Conservation (phyloP, 306 rosid genomes). For the Medicago ruthenica region DNA sequence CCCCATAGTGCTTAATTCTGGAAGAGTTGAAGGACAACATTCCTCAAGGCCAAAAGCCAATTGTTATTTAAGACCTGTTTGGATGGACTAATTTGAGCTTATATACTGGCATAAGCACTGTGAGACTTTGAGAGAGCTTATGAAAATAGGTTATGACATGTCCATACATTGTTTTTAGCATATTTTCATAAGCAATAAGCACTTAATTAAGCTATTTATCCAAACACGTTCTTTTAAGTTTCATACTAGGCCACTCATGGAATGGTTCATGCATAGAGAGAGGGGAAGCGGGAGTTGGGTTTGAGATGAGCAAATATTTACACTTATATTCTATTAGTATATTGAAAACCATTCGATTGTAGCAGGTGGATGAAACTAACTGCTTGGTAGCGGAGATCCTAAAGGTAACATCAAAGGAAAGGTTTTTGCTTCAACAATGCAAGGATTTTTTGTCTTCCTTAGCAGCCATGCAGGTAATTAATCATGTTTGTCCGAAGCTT, state of each 20-base stretch:
- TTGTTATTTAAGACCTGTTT: too few species aligned
- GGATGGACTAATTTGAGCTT: too few species aligned
- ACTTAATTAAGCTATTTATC: neutral
- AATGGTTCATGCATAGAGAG: neutral
- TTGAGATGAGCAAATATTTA: conserved; percentile 13
- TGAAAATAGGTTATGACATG: too few species aligned
- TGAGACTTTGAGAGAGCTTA: too few species aligned
- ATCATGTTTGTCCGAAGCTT: conserved; percentile 18
- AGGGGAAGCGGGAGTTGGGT: too few species aligned
- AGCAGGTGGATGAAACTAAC: conserved; percentile 84
- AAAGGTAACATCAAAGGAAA: conserved; percentile 80
- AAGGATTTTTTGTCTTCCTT: conserved; percentile 76
- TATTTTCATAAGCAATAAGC: too few species aligned
- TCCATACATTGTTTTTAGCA: too few species aligned
- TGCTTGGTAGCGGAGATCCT: conserved; percentile 78
- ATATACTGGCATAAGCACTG: too few species aligned
- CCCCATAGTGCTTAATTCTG: too few species aligned
- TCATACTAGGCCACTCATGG: conserved; percentile 20
- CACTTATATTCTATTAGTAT: conserved; percentile 23
- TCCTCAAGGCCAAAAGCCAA: too few species aligned
- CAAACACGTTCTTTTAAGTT: neutral
- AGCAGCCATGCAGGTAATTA: conserved; percentile 76
- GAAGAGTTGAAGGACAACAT: too few species aligned
- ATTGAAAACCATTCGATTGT: conserved; percentile 40
- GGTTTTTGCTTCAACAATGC: conserved; percentile 78